phyloP scores from a whole-genome alignment of 2,329 filamentous ascomycete genomes.

The Botrytis byssoidea region DNA sequence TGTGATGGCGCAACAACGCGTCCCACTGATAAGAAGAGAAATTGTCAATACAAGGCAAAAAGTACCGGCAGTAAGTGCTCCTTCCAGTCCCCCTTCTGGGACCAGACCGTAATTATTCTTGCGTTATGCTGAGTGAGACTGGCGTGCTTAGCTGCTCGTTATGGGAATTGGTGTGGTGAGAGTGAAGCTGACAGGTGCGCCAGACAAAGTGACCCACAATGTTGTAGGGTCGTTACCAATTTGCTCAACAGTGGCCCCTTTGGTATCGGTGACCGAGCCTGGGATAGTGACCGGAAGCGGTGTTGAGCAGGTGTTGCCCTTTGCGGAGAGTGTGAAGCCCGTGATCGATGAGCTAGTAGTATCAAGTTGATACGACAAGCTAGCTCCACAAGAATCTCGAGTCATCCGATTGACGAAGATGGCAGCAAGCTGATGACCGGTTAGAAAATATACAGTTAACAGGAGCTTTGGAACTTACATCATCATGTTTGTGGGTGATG shows the following conservation, averaged over 20 bases:
- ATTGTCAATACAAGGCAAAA: neutral
- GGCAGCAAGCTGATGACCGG: conserved; percentile 1
- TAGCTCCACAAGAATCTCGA: conserved; percentile 29
- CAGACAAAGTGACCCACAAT: conserved; percentile 49
- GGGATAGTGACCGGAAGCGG: conserved; percentile 41
- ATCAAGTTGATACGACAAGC: conserved; percentile 25
- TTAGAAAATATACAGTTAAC: conserved; percentile 19
- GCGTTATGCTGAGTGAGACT: neutral
- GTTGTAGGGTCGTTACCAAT: conserved; percentile 54
- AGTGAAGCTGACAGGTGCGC: conserved; percentile 46
- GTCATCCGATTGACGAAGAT: conserved; percentile 49
- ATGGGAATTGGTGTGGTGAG: conserved; percentile 24
- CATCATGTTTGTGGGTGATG: conserved; percentile 54
- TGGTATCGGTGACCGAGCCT: conserved; percentile 25
- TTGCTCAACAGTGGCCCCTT: conserved; percentile 41
- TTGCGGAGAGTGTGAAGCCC: conserved; percentile 44
- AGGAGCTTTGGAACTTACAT: conserved; percentile 43
- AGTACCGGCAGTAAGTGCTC: neutral
- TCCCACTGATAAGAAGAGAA: conserved; percentile 18
- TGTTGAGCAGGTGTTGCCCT: conserved; percentile 27
- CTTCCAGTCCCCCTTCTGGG: neutral
- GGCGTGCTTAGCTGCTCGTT: neutral
- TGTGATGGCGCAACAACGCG: neutral
- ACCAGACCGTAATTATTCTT: neutral
- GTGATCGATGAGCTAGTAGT: conserved; percentile 27